Base-by-base conservation (phyloP, 1,284 basidiomycete species). In the Inonotus obliquus region DNA sequence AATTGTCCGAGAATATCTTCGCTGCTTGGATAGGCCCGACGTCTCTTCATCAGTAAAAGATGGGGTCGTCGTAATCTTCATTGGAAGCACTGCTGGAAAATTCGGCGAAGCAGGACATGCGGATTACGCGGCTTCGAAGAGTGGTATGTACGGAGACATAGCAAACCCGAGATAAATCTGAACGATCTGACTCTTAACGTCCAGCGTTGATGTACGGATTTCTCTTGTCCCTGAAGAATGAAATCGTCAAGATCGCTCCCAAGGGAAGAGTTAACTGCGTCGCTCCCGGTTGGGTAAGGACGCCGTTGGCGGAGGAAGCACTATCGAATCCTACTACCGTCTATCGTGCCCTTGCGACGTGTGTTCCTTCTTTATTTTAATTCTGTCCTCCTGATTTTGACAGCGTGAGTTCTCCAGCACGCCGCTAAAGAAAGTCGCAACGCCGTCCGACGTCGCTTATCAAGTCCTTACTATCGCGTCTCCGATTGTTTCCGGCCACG, bases 201-300 rank as follows among this genome's bases (percentile, higher is more conserved):
- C 61, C 17, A 83, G 89, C 83, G 0, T 79, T 92, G 75, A 90
- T 90, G 85, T 86, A 89, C 64, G 89, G 89, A 0, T 71, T 91
- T 44, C 82, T 83, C 0, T 74, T 86, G 63, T 79, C 84, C 2
- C 76, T 91, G 64, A 91, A 91, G 73, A 91, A 91, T 69, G 89
- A 92, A 71, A 91, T 91, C 60, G 88, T 91, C 32, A 82, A 83
- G 71, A 84, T 90, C 64, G 87, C 87, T 0, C 86, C 88, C 0
- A 76, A 71, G 54, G 89, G 80, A 0, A 77, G 89, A 14, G 87
- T 90, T n/a, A 91, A 91, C 66, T 78, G 79, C 55, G 78, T 91
- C 21, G 86, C 82, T 0, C 89, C 89, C 5, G 89, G 88, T 6
- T 91, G 87, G 87, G 83, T 85, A 5, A 78, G 72, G 63, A 89